Evolutionary conservation across 371 early-diverging fungal species (phyloP), one percentile per base, ranked within the genome.

Genomic region (Smittium culicis): DNA sequence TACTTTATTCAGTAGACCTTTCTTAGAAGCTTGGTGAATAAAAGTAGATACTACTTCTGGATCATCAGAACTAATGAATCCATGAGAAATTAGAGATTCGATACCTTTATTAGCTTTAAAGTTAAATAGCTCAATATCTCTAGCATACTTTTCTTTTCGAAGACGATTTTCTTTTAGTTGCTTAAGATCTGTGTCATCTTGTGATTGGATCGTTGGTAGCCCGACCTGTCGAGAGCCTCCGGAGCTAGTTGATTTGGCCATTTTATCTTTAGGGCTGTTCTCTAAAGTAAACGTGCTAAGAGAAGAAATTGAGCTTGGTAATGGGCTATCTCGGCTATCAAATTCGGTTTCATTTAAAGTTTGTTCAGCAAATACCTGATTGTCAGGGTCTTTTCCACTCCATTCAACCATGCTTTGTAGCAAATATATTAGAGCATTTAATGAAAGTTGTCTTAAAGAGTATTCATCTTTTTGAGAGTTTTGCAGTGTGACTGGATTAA

Each of bases 51-150:
- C 79, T 81, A 83, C 60, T 74, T 65, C 20, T 72, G 73, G 67
- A 69, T 72, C 69, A 90, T 77, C 69, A 80, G 83, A 2, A 79
- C 55, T 61, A 17, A 95, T 80, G 67, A 88, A 83, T 2, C 84
- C 82, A 25, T 84, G 75, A 3, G 83, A 82, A 20, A 85, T 71
- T 65, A 93, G 75, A 28, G 82, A 76, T 71, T 86, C 83, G 45
- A 95, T 79, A n/a, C 94, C 96, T 80, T 88, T 89, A 70, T 90
- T 89, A n/a, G 92, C 89, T 75, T 94, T 94, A 77, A 80, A 82
- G 70, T 93, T 91, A 74, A 95, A 94, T 65, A 82, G 78, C 66
- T 85, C 86, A 17, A 90, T 75, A 31, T 91, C 92, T 66, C 88
- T 87, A 54, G 85, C 81, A 27, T 89, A 73, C 63, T 85, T 73